These are phyloP conservation scores for Alternaria rosae DNA, from an alignment of 2,329 filamentous ascomycete species.

Conservation along the genomic window DNA sequence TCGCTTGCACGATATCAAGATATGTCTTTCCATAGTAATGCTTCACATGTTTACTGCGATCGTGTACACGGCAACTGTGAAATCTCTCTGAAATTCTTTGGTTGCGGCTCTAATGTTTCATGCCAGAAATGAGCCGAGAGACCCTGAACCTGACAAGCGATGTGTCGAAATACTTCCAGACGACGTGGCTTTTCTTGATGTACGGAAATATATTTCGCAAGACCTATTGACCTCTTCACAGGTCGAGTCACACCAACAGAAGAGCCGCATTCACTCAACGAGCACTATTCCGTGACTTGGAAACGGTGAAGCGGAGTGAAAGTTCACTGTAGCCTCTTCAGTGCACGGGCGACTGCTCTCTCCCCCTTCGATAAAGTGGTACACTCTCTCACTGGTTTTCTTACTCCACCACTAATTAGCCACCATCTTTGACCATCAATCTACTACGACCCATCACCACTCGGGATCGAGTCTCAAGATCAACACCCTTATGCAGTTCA, in stretches of 20 bases:
- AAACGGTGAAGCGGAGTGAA: neutral
- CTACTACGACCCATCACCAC: neutral
- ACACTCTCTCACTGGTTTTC: too few relatives aligned
- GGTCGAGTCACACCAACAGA: neutral
- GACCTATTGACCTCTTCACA: neutral
- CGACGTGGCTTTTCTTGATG: neutral
- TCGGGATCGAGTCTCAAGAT: neutral
- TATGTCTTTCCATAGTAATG: neutral
- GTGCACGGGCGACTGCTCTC: neutral
- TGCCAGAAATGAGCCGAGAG: too few relatives aligned
- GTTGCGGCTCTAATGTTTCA: too few relatives aligned
- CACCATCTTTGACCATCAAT: neutral
- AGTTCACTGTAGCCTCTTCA: neutral
- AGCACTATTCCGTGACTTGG: neutral
- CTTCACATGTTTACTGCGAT: neutral
- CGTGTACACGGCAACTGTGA: neutral
- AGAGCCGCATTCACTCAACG: neutral
- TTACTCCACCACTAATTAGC: neutral
- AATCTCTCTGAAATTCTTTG: too few relatives aligned
- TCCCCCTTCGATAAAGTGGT: neutral
- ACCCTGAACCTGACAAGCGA: too few relatives aligned
- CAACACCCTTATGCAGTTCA: neutral
- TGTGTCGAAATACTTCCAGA: neutral
- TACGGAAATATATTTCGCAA: neutral
- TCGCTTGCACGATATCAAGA: neutral